Base-by-base conservation (phyloP, 345 rosid species). In the Salix suchowensis region DNA sequence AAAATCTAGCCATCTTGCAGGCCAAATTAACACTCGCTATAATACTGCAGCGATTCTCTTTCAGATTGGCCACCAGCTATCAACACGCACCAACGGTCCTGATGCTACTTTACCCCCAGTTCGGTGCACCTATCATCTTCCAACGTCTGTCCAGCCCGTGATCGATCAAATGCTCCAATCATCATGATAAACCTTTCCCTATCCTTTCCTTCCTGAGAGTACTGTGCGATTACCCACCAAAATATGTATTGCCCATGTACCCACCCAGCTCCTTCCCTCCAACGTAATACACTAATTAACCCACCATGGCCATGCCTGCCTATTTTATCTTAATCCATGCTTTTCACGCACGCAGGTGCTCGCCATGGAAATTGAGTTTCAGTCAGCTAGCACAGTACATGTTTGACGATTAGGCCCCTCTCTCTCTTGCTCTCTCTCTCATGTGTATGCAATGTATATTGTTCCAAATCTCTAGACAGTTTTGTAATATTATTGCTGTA, bases 121-220 rank as follows among this genome's bases (percentile, higher is more conserved):
- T 79, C 60, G 97, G 97, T 44, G 90, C 90, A 28, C 94, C 87
- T 28, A 73, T 91, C 69, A 84, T 89, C 66, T 94, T 91, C 46
- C 79, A 81, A 34, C 84, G 75, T 7, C 74, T 89, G 71, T 16
- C 73, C 28, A 58, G 70, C 37, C 74, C 26, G 52, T 68, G 5
- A 69, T 32, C 72, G 5, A 69, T 32, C 72, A 54, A 16, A 66
- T 78, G 50, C 58, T 72, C 79, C 79, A 76, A 61, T 72, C 8
- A 21, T 36, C 72, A 5, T 39, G 1, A 8, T 10, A 42, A n/a
- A 23, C 11, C 66, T 13, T 4, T 30, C 42, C 62, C 65, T 61
- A 13, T 69, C 77, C 60, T 64, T 69, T 73, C 48, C 54, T 55
- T 40, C n/a, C 70, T 18, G 76, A 23, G 75, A 12, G 74, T 8